Percentiles rank a stretch among this genome's conserved stretches.
Evolutionary conservation across 106 monocot species (phyloP).

Genomic region (Allium cepa): DNA sequence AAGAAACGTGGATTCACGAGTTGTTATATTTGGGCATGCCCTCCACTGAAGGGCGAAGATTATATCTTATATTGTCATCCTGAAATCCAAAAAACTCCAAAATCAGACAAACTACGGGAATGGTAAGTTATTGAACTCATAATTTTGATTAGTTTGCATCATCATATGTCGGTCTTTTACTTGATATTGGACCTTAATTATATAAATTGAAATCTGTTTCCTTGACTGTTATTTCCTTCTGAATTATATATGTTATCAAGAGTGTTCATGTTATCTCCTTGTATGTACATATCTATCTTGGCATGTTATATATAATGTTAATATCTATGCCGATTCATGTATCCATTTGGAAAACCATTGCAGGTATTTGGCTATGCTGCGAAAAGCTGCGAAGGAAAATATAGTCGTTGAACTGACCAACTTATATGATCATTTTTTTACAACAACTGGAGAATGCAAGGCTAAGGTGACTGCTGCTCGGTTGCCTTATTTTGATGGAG

Average conservation of each 20-base stretch:
- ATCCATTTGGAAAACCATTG: neutral
- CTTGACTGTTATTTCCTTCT: no score
- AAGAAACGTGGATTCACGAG: slow-evolving; percentile 94
- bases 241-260: no score
- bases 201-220: no score
- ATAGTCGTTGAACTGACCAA: slow-evolving; percentile 87
- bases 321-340: neutral
- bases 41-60: slow-evolving; percentile 97
- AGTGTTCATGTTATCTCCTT: no score
- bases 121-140: slow-evolving; percentile 34
- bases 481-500: slow-evolving; percentile 95
- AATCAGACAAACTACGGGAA: slow-evolving; percentile 94
- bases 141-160: neutral
- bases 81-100: slow-evolving; percentile 99
- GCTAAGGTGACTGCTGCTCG: slow-evolving; percentile 88
- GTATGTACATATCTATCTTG: no score
- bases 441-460: slow-evolving; percentile 57
- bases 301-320: no score
- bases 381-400: slow-evolving; percentile 79
- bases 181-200: neutral
- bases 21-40: slow-evolving; percentile 99
- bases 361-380: slow-evolving; percentile 91
- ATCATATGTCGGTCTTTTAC: neutral
- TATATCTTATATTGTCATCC: slow-evolving; percentile 99
- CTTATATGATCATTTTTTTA: slow-evolving; percentile 87